Evolutionary conservation across 345 rosid genomes (phyloP).

Genomic region (Salix koriyanagi): DNA sequence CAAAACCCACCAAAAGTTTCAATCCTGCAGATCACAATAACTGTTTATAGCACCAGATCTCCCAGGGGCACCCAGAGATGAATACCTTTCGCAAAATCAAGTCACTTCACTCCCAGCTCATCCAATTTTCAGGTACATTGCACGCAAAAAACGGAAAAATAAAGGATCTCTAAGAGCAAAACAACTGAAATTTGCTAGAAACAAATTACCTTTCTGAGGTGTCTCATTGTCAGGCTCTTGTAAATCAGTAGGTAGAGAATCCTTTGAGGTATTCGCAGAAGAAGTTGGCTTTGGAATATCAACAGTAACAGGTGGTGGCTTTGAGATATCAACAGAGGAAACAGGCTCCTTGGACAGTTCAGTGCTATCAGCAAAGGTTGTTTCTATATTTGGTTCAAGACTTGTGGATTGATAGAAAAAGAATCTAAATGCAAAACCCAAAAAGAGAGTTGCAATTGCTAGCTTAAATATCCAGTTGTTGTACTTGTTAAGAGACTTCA

Average conservation of each 20-base stretch:
- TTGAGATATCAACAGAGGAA: not conserved
- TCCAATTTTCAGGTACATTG: not conserved
- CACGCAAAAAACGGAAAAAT: not conserved
- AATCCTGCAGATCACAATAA: not conserved
- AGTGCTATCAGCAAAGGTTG: conserved; percentile 21
- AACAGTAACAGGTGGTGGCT: not conserved
- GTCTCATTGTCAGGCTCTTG: conserved; percentile 49
- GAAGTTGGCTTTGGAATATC: conserved; percentile 11
- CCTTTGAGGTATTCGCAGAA: not conserved
- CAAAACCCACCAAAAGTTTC: conserved; percentile 5
- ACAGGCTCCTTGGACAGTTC: not conserved
- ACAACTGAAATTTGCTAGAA: not conserved
- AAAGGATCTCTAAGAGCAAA: conserved; percentile 5
- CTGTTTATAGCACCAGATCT: conserved; percentile 9
- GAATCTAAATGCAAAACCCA: conserved; percentile 56
- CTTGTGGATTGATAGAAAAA: conserved; percentile 38
- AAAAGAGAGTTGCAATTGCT: conserved; percentile 39
- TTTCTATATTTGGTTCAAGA: conserved; percentile 26
- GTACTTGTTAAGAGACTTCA: conserved; percentile 37
- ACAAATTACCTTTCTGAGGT: conserved; percentile 40
- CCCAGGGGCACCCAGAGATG: not conserved
- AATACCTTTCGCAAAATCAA: not conserved
- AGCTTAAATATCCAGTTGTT: conserved; percentile 51
- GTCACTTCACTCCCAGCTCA: not conserved
- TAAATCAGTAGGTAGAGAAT: conserved; percentile 5